Evolutionary conservation across 164 flowering plant genomes (phyloP).

Genomic region (Cinnamomum micranthum): DNA sequence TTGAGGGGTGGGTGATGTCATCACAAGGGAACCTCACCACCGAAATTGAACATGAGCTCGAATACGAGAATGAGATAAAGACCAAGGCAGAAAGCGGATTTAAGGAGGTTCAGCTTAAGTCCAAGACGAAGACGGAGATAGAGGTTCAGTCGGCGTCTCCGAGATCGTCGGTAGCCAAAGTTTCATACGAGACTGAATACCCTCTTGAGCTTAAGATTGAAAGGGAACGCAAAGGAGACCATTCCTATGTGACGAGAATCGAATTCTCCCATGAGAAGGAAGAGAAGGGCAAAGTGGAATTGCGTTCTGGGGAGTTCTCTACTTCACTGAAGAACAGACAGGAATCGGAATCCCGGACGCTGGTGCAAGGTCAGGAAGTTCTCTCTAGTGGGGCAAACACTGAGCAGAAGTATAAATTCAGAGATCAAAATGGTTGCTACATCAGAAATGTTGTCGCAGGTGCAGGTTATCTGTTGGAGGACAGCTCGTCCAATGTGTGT

Average conservation of each 20-base stretch:
- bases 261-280: slow-evolving; percentile 35
- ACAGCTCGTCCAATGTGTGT: slow-evolving; percentile 8
- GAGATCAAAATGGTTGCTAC: slow-evolving; percentile 39
- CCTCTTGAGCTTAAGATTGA: slow-evolving; percentile 38
- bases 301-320: slow-evolving; percentile 1
- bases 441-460: slow-evolving; percentile 29
- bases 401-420: slow-evolving; percentile 35
- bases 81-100: slow-evolving; percentile 36
- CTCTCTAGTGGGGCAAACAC: slow-evolving; percentile 48
- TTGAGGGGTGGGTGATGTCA: slow-evolving; percentile 58
- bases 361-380: slow-evolving; percentile 58
- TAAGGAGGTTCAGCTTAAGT: slow-evolving; percentile 47
- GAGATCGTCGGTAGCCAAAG: slow-evolving; percentile 6
- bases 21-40: slow-evolving; percentile 61
- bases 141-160: slow-evolving; percentile 20
- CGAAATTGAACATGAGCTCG: slow-evolving; percentile 21
- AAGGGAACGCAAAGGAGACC: slow-evolving; percentile 30
- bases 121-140: slow-evolving; percentile 30
- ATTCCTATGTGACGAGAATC: slow-evolving; percentile 28
- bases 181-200: slow-evolving; percentile 18
- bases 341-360: slow-evolving; percentile 57
- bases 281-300: slow-evolving; percentile 20
- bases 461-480: slow-evolving; percentile 33
- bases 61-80: slow-evolving; percentile 39
- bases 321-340: slow-evolving; percentile 38